phyloP scores from a whole-genome alignment of 2,329 filamentous ascomycete genomes.

The Thielaviopsis populi region DNA sequence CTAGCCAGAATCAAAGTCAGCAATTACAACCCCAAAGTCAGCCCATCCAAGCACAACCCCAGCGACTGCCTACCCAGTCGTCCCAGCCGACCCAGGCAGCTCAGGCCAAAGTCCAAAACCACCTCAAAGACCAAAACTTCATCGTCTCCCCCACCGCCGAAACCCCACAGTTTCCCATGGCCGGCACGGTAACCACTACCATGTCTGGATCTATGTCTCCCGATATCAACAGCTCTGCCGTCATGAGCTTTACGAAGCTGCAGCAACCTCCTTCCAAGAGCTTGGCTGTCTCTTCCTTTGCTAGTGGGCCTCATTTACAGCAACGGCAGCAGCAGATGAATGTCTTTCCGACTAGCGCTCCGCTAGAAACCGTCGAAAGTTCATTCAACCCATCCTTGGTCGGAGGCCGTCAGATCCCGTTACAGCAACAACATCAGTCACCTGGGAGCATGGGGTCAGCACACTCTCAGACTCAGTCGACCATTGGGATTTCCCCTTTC shows the following conservation, averaged over 20 bases:
- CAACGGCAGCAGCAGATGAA: constrained; percentile 8
- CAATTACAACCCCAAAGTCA: neutral
- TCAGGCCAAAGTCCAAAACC: constrained; percentile 36
- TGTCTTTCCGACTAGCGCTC: constrained; percentile 19
- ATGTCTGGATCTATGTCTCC: constrained; percentile 29
- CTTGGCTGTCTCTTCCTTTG: neutral
- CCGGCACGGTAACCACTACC: neutral
- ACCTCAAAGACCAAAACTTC: neutral
- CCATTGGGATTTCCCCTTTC: constrained; percentile 29
- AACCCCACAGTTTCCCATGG: neutral
- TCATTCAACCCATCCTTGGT: constrained; percentile 7
- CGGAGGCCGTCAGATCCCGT: constrained; percentile 5
- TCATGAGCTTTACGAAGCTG: constrained; percentile 27
- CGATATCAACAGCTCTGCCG: constrained; percentile 31
- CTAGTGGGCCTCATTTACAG: neutral
- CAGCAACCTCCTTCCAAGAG: constrained; percentile 18
- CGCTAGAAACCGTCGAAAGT: constrained; percentile 15
- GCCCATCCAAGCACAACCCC: neutral
- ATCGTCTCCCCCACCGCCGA: constrained; percentile 29
- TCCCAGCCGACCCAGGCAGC: neutral
- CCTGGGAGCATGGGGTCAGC: constrained; percentile 7
- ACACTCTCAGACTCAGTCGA: neutral
- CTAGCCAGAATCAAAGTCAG: constrained; percentile 21
- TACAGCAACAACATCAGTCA: constrained; percentile 4
- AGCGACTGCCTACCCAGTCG: neutral